A percentile compares a stretch with the other conserved stretches of the same genome.
phyloP scores from a whole-genome alignment of 306 rosid genomes.

The Castanea crenata region DNA sequence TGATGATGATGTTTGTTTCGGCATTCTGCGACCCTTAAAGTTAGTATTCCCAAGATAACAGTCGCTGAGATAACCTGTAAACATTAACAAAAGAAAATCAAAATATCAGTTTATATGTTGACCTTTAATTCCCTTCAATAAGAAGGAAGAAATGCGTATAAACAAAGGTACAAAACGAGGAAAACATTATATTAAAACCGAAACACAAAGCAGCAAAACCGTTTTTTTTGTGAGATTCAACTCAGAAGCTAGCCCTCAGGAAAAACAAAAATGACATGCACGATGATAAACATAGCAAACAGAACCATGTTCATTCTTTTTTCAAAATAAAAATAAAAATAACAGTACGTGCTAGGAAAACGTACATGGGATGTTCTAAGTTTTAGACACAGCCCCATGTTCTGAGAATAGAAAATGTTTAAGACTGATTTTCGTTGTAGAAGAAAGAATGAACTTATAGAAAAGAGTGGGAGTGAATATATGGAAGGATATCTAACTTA shows the following conservation, averaged over 20 bases:
- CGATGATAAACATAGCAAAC: neutral
- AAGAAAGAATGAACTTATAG: neutral
- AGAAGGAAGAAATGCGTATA: neutral
- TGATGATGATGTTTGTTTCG: neutral
- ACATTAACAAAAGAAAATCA: conserved; percentile 1
- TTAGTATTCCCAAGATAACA: conserved; percentile 19
- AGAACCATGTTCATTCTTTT: no score
- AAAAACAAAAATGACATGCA: neutral
- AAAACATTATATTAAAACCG: no score
- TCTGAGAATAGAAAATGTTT: neutral
- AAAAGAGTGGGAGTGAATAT: neutral
- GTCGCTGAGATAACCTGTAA: neutral
- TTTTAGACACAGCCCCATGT: conserved; percentile 20
- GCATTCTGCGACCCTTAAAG: conserved; percentile 32
- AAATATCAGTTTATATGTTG: neutral
- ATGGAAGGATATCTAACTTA: neutral
- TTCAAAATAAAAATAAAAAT: no score
- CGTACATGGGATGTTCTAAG: conserved; percentile 21
- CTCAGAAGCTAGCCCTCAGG: neutral
- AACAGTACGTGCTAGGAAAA: neutral
- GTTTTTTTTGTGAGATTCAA: neutral
- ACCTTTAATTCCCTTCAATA: neutral
- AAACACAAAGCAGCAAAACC: neutral
- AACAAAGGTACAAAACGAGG: no score
- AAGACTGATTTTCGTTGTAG: neutral